phyloP scores from a whole-genome alignment of 108 stramenopile species.

The Aureococcus anophagefferens region DNA sequence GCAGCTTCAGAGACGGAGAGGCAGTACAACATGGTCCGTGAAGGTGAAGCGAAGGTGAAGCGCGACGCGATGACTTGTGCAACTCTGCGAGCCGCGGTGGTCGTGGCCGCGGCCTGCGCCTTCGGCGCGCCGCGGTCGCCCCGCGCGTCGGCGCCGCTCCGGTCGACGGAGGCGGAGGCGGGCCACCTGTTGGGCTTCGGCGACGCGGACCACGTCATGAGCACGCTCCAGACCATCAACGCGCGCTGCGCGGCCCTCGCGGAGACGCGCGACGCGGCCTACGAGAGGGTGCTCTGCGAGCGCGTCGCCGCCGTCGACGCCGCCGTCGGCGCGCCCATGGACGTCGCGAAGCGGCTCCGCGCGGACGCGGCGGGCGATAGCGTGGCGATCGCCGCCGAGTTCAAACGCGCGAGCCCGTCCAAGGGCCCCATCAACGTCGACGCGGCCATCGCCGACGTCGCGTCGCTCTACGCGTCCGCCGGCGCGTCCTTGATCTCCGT shows the following conservation, averaged over 20 bases:
- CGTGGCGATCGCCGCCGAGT: constrained; percentile 83
- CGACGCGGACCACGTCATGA: background rate
- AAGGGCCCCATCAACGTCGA: constrained; percentile 73
- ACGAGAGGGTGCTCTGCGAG: no score
- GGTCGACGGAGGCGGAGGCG: background rate
- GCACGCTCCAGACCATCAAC: background rate
- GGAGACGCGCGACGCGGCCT: background rate
- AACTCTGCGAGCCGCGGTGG: no score
- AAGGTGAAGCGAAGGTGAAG: no score
- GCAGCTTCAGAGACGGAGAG: no score
- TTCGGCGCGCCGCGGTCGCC: no score
- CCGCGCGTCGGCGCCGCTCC: no score
- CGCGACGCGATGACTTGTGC: no score
- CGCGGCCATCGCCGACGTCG: constrained; percentile 63
- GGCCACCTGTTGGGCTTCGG: background rate
- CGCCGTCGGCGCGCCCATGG: background rate
- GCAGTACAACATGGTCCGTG: no score
- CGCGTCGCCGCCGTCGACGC: no score
- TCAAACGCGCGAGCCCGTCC: constrained; percentile 87
- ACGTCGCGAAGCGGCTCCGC: background rate
- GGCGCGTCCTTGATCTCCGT: constrained; percentile 86
- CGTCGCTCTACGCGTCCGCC: constrained; percentile 56
- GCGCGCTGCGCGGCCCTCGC: background rate
- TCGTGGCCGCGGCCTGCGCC: no score
- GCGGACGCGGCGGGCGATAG: background rate